Percentiles rank a stretch among this genome's conserved stretches.
phyloP scores from a whole-genome alignment of 805 yeast genomes.

The Pichia cabralensis region DNA sequence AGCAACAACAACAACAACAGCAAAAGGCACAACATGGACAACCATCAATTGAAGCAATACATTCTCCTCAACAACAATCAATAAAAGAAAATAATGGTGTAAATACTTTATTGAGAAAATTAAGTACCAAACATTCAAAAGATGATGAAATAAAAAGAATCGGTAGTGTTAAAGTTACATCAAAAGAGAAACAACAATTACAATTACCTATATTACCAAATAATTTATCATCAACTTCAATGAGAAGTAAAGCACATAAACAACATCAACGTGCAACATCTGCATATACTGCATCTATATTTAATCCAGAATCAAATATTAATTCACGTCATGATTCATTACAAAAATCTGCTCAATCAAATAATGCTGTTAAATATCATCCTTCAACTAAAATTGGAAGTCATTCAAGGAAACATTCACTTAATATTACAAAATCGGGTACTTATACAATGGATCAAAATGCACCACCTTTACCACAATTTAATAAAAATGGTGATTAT shows the following conservation, averaged over 20 bases:
- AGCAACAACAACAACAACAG: conserved; percentile 11
- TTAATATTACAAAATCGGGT: conserved; percentile 23
- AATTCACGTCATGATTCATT: not conserved
- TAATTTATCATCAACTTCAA: conserved; percentile 16
- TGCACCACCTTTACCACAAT: conserved; percentile 37
- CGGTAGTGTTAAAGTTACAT: conserved; percentile 51
- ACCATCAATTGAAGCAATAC: not conserved
- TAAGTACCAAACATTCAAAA: conserved; percentile 16
- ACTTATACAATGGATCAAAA: conserved; percentile 14
- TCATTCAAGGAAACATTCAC: conserved; percentile 57
- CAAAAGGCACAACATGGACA: not conserved
- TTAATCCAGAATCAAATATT: conserved; percentile 12
- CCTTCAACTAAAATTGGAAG: conserved; percentile 87
- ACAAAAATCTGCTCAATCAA: conserved; percentile 6
- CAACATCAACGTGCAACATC: conserved; percentile 30
- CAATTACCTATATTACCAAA: too few species aligned
- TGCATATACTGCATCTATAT: conserved; percentile 26
- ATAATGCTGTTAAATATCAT: conserved; percentile 30
- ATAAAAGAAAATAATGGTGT: conserved; percentile 11
- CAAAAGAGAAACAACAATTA: conserved; percentile 37
- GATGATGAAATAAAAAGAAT: conserved; percentile 41
- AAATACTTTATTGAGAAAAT: conserved; percentile 24
- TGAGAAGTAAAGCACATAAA: conserved; percentile 21
- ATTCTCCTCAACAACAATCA: not conserved
- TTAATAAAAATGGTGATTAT: conserved; percentile 33